These are phyloP conservation scores for Neopestalotiopsis sp. DNA, from an alignment of 2,329 filamentous ascomycete genomes.

Conservation along the genomic window DNA sequence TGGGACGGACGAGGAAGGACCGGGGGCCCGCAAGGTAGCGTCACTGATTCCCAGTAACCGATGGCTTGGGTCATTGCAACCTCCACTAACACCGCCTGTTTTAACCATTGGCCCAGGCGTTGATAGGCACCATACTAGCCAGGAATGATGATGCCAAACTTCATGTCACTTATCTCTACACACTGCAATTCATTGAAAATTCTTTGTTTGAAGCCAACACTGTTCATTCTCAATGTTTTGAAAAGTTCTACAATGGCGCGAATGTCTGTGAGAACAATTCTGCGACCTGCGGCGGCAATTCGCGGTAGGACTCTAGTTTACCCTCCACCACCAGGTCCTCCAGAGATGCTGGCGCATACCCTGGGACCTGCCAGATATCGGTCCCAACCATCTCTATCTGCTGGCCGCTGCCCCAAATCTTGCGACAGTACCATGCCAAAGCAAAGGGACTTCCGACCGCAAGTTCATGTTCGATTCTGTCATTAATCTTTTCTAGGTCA, in stretches of 20 bases:
- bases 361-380: conserved; percentile 35
- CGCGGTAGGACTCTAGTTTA: conserved; percentile 30
- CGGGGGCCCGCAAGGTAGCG: neutral
- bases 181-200: too few species aligned
- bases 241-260: neutral
- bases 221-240: too few species aligned
- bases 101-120: too few species aligned
- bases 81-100: neutral
- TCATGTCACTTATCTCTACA: too few species aligned
- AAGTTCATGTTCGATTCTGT: conserved; percentile 28
- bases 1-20: neutral
- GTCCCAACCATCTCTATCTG: conserved; percentile 25
- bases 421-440: conserved; percentile 35
- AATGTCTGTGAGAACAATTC: neutral
- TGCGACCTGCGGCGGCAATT: conserved; percentile 27
- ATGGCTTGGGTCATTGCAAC: neutral
- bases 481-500: conserved; percentile 30
- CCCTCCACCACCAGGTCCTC: conserved; percentile 27
- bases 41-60: neutral
- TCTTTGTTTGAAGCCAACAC: too few species aligned
- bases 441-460: conserved; percentile 24
- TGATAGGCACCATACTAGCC: too few species aligned
- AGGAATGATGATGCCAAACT: too few species aligned
- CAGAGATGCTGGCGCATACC: conserved; percentile 30
- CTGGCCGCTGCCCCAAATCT: conserved; percentile 31